Evolutionary conservation across 441 rosid genomes (phyloP), one percentile per base, ranked within the genome.

Genomic region (Eruca vesicaria): DNA sequence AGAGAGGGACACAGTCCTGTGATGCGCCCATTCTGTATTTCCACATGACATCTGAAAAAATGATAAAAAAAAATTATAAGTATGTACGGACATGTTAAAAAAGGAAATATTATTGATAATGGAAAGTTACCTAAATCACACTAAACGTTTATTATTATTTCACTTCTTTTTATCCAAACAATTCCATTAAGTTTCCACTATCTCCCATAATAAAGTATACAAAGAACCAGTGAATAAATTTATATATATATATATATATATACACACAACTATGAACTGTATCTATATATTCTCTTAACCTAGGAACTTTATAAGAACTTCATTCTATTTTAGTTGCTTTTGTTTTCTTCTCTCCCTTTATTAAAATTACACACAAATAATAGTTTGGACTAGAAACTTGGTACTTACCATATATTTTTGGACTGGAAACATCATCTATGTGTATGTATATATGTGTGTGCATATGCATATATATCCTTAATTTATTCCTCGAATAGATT

Each of bases 401-500:
- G 68, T 71, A 71, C 73, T 41, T 68, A 9, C 9, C 19, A 53
- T 71, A 56, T 19, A 66, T 56, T 62, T 67, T 53, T 43, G 45
- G 32, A 68, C 74, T 60, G 43, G 60, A 66, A 19, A 67, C 67
- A 73, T 72, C 78, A 67, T 70, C 56, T 67, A 61, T 43, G 19
- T 67, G 72, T 77, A 67, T 65, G 76, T 71, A 72, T 71, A 45
- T 29, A 2, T 67, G 28, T 56, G 52, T 76, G 19, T 71, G 14
- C 57, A 5, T 64, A 18, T 48, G 53, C 38, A 76, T 67, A 78
- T 50, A 50, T 60, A 68, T 59, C 28, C 74, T 72, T 78, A 72
- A 60, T 78, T 78, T 78, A 72, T 67, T 78, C 81, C 78, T 72
- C 78, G 81, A 78, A 68, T 78, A 78, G 78, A 78, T 78, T 78